Percentiles rank a stretch among this genome's conserved stretches.
Evolutionary conservation across 2,329 filamentous ascomycete genomes (phyloP).

Genomic region (Sordariomycetes sp.): DNA sequence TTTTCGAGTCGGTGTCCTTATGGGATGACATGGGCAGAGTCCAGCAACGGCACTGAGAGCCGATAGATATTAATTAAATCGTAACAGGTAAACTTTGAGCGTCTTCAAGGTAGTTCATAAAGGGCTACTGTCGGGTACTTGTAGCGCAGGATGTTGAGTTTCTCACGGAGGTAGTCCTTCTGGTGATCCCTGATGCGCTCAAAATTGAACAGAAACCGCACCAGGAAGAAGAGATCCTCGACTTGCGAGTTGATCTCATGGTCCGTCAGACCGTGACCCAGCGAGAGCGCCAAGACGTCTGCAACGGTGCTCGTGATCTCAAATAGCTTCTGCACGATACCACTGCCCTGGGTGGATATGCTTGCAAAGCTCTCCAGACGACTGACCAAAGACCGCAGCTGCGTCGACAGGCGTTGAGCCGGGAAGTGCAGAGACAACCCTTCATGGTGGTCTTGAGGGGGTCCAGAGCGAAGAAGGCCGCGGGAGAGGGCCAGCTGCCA

Average conservation of each 20-base stretch:
- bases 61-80: background rate
- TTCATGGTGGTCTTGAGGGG: constrained; percentile 20
- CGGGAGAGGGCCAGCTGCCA: constrained; percentile 31
- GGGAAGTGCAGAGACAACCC: constrained; percentile 29
- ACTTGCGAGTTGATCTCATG: constrained; percentile 37
- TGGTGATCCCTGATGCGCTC: constrained; percentile 35
- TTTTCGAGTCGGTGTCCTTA: constrained; percentile 10
- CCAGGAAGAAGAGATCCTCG: constrained; percentile 43
- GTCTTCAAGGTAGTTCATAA: background rate
- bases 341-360: constrained; percentile 44
- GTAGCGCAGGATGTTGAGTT: constrained; percentile 22
- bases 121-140: constrained; percentile 11
- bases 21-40: constrained; percentile 1
- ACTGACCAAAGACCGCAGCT: constrained; percentile 25
- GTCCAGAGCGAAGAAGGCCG: constrained; percentile 24
- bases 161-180: constrained; percentile 26
- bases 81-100: background rate
- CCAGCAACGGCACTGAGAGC: background rate
- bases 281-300: constrained; percentile 44
- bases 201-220: constrained; percentile 39
- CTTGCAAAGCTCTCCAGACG: constrained; percentile 26
- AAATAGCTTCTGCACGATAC: constrained; percentile 49
- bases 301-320: constrained; percentile 51
- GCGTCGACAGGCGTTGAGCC: constrained; percentile 24
- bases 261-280: constrained; percentile 23